Evolutionary conservation across 2,329 filamentous ascomycete genomes (phyloP), one percentile per base, ranked within the genome.

Genomic region (Falciphora oryzae): DNA sequence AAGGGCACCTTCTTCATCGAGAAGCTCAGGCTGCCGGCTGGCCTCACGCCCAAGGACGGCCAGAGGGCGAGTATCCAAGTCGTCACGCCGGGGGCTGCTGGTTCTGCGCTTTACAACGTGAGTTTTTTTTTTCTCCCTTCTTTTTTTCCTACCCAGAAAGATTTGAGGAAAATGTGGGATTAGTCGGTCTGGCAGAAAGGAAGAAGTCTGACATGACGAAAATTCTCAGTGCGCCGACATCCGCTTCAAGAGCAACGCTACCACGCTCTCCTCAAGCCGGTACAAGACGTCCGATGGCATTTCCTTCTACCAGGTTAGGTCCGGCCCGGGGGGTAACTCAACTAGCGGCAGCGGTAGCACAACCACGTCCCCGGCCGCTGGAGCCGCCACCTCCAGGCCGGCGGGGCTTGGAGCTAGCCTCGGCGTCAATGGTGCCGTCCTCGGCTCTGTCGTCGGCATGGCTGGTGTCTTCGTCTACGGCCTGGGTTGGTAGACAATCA

Each of bases 31-130:
- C 75, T 89, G 4, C 86, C 86, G 7, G 70, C 72, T 25, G 77
- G 77, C 7, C 68, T 85, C 29, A 79, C 79, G 61, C 75, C 88
- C 53, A 73, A 73, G 29, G 85, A 90, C 53, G 90, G 89, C 57
- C 81, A 83, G 68, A 80, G 84, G 61, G 89, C 83, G 18, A 89
- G 85, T 38, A 78, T 93, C 64, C 90, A 92, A 77, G 85, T 93
- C 63, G 82, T 92, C 50, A 88, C 86, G 4, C 79, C 86, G 60
- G 86, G 85, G 32, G 79, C 83, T 28, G 78, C 77, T 4, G 83
- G 80, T 27, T 81, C 80, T 56, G 86, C 89, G 22, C 77, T 93
- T 38, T 93, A 92, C 76, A 90, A 88, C 75, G 62, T 63, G 31
- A 63, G 62, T 59, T n/a, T 28, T 44, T 85, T 74, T 71, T 81